Evolutionary conservation across 1,139 yeast genomes (phyloP), one percentile per base, ranked within the genome.

Genomic region (Sugiyamaella paludigena): DNA sequence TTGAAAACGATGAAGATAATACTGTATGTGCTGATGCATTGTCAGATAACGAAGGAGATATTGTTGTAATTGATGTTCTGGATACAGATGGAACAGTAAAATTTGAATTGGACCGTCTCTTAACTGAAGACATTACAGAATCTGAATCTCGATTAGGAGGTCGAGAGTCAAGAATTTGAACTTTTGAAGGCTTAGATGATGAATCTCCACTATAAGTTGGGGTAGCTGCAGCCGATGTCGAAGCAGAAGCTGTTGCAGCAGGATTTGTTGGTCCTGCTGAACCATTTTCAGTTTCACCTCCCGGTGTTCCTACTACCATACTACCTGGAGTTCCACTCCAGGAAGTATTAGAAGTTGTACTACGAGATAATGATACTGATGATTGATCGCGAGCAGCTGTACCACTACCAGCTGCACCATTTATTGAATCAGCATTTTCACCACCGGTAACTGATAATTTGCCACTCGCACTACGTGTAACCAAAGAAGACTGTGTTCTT

Each of bases 81-180:
- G 65, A 54, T 13, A 62, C 54, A 10, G 63, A 59, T 24, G 66
- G 66, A 8, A 62, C 64, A 7, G 66, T 62, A 49, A 62, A 62
- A 49, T 62, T 60, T 10, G 65, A 61, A 48, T 62, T 62, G 29
- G 64, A 58, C 15, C 64, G 49, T 15, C 64, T 50, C 40, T 62
- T 62, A 36, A 53, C 48, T 12, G 57, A 46, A 1, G 53, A 45
- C 44, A 36, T 42, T 30, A 51, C 32, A 36, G 56, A 52, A 27
- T 56, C 54, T 29, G 51, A 34, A 40, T 53, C 55, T n/a, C 48
- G 35, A 7, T 41, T 40, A 11, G 24, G 50, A 7, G 52, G 54
- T 9, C 51, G 45, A 30, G 50, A 42, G 41, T 59, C 63, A 19
- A 59, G 48, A 26, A 59, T 59, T 32, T 58, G 63, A 7, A 59